These are phyloP conservation scores for Cryptococcus neoformans DNA, from an alignment of 1,284 basidiomycete genomes.

Conservation along the genomic window DNA sequence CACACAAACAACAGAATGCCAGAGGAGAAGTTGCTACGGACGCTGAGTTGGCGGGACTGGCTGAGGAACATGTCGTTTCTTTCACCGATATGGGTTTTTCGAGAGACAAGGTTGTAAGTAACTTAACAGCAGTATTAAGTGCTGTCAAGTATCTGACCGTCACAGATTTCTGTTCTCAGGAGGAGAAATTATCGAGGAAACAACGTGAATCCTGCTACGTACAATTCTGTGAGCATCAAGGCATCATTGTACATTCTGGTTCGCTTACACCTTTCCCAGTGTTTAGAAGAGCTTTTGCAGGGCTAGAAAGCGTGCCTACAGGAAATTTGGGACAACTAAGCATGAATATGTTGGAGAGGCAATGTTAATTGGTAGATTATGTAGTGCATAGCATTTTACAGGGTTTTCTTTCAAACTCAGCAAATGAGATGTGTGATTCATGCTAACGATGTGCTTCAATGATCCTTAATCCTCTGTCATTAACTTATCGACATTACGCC, in stretches of 20 bases:
- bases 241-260: constrained; percentile 1
- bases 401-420: no score
- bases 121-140: neutral
- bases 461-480: no score
- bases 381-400: no score
- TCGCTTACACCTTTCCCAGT: constrained; percentile 15
- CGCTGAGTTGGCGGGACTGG: constrained; percentile 52
- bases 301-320: constrained; percentile 6
- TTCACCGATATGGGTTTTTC: constrained; percentile 54
- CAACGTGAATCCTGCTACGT: constrained; percentile 34
- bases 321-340: no score
- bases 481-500: no score
- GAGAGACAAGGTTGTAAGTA: constrained; percentile 44
- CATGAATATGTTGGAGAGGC: no score
- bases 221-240: constrained; percentile 43
- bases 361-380: no score
- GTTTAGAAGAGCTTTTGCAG: constrained; percentile 47
- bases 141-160: neutral
- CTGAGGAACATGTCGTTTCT: constrained; percentile 50
- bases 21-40: constrained; percentile 29
- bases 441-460: no score
- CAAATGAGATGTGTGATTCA: no score
- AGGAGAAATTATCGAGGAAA: constrained; percentile 82
- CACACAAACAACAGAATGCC: constrained; percentile 19
- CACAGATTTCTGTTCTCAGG: constrained; percentile 77